A percentile compares a stretch with the other conserved stretches of the same genome.
phyloP scores from a whole-genome alignment of 495 filamentous ascomycete species.

The Neurospora africana region DNA sequence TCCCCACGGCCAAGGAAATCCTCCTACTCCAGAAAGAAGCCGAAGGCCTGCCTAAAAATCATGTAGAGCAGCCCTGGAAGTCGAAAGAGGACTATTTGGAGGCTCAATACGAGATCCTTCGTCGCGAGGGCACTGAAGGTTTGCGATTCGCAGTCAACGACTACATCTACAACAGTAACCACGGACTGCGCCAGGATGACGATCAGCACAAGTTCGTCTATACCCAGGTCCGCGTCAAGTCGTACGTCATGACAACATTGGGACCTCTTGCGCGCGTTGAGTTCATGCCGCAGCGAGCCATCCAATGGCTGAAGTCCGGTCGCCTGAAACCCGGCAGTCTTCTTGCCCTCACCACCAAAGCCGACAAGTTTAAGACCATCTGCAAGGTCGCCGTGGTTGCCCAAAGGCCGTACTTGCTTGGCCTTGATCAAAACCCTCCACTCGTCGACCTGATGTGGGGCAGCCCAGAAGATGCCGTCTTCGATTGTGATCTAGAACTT shows the following conservation, averaged over 20 bases:
- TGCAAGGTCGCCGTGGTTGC: constrained; percentile 67
- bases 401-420: constrained; percentile 48
- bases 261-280: constrained; percentile 58
- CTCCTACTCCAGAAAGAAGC: constrained; percentile 25
- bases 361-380: constrained; percentile 53
- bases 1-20: constrained; percentile 31
- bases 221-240: constrained; percentile 60
- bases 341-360: constrained; percentile 55
- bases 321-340: constrained; percentile 59
- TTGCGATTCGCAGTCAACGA: constrained; percentile 47
- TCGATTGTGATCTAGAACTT: constrained; percentile 62
- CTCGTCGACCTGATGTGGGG: constrained; percentile 71
- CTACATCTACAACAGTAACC: constrained; percentile 5
- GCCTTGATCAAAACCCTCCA: constrained; percentile 53
- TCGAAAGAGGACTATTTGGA: constrained; percentile 46
- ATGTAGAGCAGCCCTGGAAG: constrained; percentile 25
- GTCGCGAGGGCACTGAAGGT: constrained; percentile 51
- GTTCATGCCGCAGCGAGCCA: constrained; percentile 59
- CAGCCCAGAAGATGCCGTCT: constrained; percentile 41
- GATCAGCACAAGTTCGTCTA: constrained; percentile 54
- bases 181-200: constrained; percentile 24
- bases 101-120: constrained; percentile 55
- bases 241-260: constrained; percentile 47
- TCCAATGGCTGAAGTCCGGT: constrained; percentile 68
- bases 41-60: constrained; percentile 27